A percentile compares a stretch with the other conserved stretches of the same genome.
These are phyloP conservation scores for Cymbidium sinense DNA, from an alignment of 106 monocot genomes.

Conservation along the genomic window DNA sequence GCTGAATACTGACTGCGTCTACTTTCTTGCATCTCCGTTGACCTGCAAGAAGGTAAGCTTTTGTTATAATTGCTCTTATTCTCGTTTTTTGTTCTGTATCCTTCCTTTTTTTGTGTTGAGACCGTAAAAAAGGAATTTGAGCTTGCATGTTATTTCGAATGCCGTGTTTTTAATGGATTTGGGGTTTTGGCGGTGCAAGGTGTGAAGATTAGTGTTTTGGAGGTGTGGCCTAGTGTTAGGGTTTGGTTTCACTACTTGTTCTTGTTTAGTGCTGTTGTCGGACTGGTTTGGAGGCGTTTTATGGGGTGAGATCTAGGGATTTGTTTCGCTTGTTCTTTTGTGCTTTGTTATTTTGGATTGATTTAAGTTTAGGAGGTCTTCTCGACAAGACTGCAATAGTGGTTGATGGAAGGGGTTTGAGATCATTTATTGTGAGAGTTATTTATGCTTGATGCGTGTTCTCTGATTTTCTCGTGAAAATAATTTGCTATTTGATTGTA, in stretches of 20 bases:
- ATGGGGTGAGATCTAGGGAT: background rate
- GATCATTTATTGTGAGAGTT: too few species aligned
- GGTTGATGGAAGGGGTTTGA: too few species aligned
- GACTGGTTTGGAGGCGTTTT: too few species aligned
- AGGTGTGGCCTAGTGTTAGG: background rate
- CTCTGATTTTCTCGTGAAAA: too few species aligned
- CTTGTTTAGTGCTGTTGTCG: background rate
- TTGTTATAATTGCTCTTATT: background rate
- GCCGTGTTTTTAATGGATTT: background rate
- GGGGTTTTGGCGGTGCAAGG: background rate
- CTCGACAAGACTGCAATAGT: too few species aligned
- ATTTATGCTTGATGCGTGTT: too few species aligned
- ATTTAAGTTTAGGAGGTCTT: too few species aligned
- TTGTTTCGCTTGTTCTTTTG: background rate
- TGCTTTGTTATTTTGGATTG: too few species aligned
- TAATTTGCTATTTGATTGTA: background rate
- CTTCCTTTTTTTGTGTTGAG: background rate
- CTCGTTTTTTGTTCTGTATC: background rate
- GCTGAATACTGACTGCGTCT: constrained; percentile 20
- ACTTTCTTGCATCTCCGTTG: constrained; percentile 17
- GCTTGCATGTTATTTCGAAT: background rate
- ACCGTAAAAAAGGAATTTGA: background rate
- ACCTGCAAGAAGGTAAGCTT: constrained; percentile 16
- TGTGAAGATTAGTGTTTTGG: background rate
- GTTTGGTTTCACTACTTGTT: background rate